Conservation (phyloP, 2,329 filamentous ascomycete genomes). For the Aaosphaeria arxii region DNA sequence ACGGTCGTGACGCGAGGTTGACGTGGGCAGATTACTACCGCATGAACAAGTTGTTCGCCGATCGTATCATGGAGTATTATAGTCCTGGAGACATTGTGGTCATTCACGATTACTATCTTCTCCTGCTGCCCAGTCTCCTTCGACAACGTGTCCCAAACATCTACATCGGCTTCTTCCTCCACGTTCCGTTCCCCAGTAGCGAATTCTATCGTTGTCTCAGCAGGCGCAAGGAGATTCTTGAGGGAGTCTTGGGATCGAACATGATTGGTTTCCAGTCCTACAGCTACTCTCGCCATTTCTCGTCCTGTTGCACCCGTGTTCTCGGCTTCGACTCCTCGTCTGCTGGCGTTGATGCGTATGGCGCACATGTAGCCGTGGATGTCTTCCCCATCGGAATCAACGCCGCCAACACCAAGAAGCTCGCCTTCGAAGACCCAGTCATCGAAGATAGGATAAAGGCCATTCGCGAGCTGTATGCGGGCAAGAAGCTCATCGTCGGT, state of each 20-base stretch:
- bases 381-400: conserved; percentile 96
- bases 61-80: conserved; percentile 83
- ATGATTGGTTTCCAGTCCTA: conserved; percentile 94
- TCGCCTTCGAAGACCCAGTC: conserved; percentile 68
- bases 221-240: conserved; percentile 83
- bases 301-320: conserved; percentile 88
- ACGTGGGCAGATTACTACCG: conserved; percentile 92
- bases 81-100: conserved; percentile 89
- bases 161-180: conserved; percentile 92
- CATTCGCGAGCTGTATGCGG: conserved; percentile 75
- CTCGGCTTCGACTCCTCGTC: conserved; percentile 86
- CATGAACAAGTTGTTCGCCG: conserved; percentile 89
- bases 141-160: conserved; percentile 83
- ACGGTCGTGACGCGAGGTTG: conserved; percentile 75
- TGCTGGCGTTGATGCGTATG: conserved; percentile 83
- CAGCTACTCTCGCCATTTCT: conserved; percentile 92
- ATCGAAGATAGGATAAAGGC: conserved; percentile 70
- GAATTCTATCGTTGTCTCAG: conserved; percentile 90
- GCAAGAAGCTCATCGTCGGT: conserved; percentile 92
- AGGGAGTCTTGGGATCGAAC: conserved; percentile 86
- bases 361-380: conserved; percentile 82
- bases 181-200: conserved; percentile 92
- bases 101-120: conserved; percentile 91
- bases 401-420: conserved; percentile 70
- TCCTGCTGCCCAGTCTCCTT: conserved; percentile 84